phyloP scores from a whole-genome alignment of 371 early-diverging fungal genomes.

The Haplosporangium sp. region DNA sequence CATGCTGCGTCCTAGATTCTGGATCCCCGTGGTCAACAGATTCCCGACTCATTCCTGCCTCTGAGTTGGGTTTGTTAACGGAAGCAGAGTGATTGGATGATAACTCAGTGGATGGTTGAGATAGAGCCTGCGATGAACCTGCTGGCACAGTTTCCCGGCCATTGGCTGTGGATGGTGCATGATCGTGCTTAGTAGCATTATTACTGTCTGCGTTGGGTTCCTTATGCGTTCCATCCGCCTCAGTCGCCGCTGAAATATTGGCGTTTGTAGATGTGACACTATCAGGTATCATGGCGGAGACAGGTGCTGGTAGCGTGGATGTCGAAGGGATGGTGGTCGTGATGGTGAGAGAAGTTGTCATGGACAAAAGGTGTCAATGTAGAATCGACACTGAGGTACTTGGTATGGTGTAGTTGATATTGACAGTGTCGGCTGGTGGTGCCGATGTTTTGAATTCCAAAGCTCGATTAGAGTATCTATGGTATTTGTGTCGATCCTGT shows the following conservation, averaged over 20 bases:
- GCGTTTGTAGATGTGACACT: neutral
- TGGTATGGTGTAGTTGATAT: neutral
- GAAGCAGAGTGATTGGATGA: too few relatives aligned
- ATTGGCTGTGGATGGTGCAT: too few relatives aligned
- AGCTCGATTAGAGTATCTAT: too few relatives aligned
- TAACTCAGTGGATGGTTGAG: too few relatives aligned
- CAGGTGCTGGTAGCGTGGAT: conserved; percentile 3
- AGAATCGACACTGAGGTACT: neutral
- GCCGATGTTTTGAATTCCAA: too few relatives aligned
- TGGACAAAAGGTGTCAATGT: neutral
- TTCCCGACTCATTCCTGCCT: neutral
- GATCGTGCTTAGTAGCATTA: too few relatives aligned
- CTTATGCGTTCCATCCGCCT: neutral
- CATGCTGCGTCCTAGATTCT: conserved; percentile 7
- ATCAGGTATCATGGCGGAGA: conserved; percentile 30
- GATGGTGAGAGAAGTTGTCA: conserved; percentile 13
- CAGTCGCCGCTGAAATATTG: neutral
- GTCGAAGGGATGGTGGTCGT: conserved; percentile 14
- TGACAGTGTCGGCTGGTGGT: neutral
- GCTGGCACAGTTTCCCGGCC: too few relatives aligned
- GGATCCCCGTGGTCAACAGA: conserved; percentile 3
- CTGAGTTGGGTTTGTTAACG: neutral
- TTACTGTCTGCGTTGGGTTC: neutral
- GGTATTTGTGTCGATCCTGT: too few relatives aligned
- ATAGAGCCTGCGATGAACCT: too few relatives aligned